Evolutionary conservation across 768 basidiomycete species (phyloP).

Genomic region (Cystobasidium ongulense): DNA sequence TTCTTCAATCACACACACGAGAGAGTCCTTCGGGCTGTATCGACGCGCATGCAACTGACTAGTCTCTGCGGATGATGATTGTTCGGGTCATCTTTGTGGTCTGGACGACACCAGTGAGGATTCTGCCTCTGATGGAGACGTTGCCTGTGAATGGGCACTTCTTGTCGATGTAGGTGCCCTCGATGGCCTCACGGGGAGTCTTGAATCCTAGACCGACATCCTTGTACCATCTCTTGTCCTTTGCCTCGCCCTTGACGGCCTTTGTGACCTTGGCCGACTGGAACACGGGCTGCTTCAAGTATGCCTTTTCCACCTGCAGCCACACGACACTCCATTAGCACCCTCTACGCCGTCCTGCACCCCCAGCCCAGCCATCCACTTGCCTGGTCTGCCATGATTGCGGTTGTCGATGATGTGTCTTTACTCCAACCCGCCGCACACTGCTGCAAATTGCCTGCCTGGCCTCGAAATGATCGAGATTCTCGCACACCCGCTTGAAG

Average conservation of each 20-base stretch:
- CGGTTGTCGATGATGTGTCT: background rate
- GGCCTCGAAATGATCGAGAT: background rate
- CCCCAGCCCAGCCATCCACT: background rate
- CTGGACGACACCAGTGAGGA: constrained; percentile 92
- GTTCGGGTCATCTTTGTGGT: constrained; percentile 99
- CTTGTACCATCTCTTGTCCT: constrained; percentile 98
- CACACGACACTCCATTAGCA: background rate
- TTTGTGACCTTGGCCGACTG: constrained; percentile 90
- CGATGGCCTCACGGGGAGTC: constrained; percentile 91
- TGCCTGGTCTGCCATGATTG: constrained; percentile 1
- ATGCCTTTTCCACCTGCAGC: constrained; percentile 69
- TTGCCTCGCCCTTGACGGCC: constrained; percentile 79
- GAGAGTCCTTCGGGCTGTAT: background rate
- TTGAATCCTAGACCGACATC: constrained; percentile 61
- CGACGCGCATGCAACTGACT: constrained; percentile 28
- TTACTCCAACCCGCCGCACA: background rate
- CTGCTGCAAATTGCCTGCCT: background rate
- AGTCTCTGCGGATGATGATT: constrained; percentile 73
- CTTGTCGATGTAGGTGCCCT: constrained; percentile 92
- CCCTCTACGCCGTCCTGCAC: too few species aligned
- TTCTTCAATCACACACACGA: background rate
- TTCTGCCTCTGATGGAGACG: constrained; percentile 96
- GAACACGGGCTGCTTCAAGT: constrained; percentile 96
- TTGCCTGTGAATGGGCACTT: constrained; percentile 98
- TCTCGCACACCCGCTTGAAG: background rate